Conservation (phyloP, 2,329 filamentous ascomycete genomes). For the Talaromyces pinophilus region DNA sequence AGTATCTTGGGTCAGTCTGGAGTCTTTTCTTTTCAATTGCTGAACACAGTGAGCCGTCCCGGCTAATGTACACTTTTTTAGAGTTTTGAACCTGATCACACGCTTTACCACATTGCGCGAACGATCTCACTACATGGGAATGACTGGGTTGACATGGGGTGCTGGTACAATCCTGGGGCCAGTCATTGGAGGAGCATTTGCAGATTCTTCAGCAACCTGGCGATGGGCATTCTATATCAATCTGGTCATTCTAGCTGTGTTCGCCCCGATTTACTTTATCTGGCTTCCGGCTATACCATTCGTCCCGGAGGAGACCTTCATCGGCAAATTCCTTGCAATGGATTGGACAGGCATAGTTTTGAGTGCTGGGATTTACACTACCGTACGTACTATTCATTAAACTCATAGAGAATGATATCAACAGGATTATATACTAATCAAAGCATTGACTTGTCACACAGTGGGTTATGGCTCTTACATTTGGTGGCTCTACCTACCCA, state of each 20-base stretch:
- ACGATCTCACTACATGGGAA: background rate
- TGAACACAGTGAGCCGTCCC: background rate
- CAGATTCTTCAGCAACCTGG: background rate
- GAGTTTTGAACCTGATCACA: background rate
- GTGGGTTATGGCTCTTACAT: background rate
- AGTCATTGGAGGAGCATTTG: background rate
- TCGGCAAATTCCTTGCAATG: background rate
- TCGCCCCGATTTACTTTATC: background rate
- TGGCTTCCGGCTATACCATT: background rate
- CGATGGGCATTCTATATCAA: constrained; percentile 4
- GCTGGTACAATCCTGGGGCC: background rate
- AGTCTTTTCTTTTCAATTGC: background rate
- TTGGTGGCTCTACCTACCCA: background rate
- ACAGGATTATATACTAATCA: background rate
- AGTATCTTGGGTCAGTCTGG: background rate
- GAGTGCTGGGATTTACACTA: background rate
- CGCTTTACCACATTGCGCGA: background rate
- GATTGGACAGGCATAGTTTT: background rate
- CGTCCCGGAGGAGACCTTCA: background rate
- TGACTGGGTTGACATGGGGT: background rate
- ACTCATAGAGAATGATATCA: background rate
- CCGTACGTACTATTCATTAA: background rate
- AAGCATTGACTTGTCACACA: background rate
- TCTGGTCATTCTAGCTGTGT: background rate
- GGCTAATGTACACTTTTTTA: background rate